Conservation (phyloP, 805 yeast species). For the Myxozyma melibiosi region DNA sequence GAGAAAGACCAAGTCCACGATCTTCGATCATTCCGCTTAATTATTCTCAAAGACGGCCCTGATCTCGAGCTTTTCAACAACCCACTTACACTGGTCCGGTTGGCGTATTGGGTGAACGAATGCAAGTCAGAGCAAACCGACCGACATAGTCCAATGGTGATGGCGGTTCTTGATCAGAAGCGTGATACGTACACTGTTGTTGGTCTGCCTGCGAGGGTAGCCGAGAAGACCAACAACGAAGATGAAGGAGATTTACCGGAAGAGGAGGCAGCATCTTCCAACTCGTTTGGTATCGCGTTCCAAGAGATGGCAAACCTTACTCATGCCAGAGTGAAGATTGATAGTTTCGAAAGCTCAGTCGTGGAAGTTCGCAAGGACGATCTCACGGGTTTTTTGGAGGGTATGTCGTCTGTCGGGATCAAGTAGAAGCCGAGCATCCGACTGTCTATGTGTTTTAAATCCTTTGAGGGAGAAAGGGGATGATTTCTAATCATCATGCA, state of each 20-base stretch:
- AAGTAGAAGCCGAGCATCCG: conserved; percentile 51
- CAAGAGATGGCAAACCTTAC: conserved; percentile 82
- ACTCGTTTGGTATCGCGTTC: conserved; percentile 88
- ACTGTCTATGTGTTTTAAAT: neutral
- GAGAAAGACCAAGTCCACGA: conserved; percentile 81
- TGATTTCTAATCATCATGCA: neutral
- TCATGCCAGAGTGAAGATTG: conserved; percentile 86
- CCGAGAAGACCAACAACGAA: conserved; percentile 35
- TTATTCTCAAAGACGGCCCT: conserved; percentile 87
- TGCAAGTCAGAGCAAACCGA: conserved; percentile 27
- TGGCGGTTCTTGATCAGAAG: conserved; percentile 48
- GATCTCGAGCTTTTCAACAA: conserved; percentile 76
- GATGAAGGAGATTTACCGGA: conserved; percentile 40
- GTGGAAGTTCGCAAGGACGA: conserved; percentile 90
- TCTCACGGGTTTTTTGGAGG: conserved; percentile 81
- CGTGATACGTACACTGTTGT: conserved; percentile 36
- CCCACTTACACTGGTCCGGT: conserved; percentile 78
- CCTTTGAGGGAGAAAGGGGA: neutral
- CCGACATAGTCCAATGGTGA: conserved; percentile 22
- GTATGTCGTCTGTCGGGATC: conserved; percentile 52
- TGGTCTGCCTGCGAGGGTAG: conserved; percentile 15
- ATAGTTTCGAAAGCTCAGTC: conserved; percentile 91
- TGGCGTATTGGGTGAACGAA: conserved; percentile 91
- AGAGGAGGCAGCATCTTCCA: conserved; percentile 54
- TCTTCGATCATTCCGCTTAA: conserved; percentile 76